Base-by-base conservation (phyloP, 257 asterid genomes). In the Knoxia roxburghii region DNA sequence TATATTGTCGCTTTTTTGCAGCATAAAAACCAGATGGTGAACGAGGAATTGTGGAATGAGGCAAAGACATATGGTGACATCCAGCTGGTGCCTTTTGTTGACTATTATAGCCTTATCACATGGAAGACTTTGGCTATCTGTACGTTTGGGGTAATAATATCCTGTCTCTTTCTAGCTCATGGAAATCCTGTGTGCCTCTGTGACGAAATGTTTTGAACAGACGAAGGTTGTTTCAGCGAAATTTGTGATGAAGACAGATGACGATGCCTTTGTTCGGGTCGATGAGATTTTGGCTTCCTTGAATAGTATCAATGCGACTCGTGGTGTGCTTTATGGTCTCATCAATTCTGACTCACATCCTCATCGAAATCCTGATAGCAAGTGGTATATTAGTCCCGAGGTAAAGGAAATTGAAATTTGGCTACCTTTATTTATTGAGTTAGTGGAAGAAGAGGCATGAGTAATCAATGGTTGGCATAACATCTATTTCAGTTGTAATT, bases 11-110 rank as follows among this genome's bases (percentile, higher is more conserved):
- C 14, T 51, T 76, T 75, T 37, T 61, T 87, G 87, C 71, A 94
- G 99, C 96, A 94, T 83, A 94, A 94, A 82, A 94, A 89, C 84
- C 96, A 87, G 79, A 81, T 85, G 86, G 98, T 94, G 82, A 94
- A 90, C 68, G 95, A 85, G 86, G 96, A 94, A 81, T 90, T 94
- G 17, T 90, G 99, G 99, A 81, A 85, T 23, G 99, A 94, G 82
- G 96, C 98, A 17, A 73, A 81, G 75, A 87, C 98, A 20, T 94
- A 88, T 41, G 81, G 75, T 67, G 99, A 94, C 79, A 82, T 94
- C 76, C 98, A 94, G 72, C 71, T 94, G 83, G 88, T 94, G 99
- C 97, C 99, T 26, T 90, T 90, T 73, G 90, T 90, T 40, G 99
- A 94, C 81, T 90, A 88, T 78, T 94, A 94, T 76, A 94, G 83